Evolutionary conservation across 768 basidiomycete genomes (phyloP).

Genomic region (Boletus rubroflammeus): DNA sequence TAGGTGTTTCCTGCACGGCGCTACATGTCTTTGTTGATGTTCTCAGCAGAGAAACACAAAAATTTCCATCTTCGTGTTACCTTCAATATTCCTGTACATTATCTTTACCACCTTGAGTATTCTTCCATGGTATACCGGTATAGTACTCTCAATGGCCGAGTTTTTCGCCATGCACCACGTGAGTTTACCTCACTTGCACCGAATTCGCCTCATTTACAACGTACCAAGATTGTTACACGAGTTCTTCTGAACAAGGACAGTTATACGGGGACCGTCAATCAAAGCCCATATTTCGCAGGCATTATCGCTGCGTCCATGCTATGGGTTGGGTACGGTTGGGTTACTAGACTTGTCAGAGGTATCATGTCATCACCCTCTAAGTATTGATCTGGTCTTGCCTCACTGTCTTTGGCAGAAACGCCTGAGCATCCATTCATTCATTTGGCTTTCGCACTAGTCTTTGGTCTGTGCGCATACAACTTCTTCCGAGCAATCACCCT

Average conservation of each 20-base stretch:
- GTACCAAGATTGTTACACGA: slow-evolving; percentile 70
- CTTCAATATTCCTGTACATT: slow-evolving; percentile 73
- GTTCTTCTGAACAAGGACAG: slow-evolving; percentile 79
- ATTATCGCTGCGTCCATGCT: slow-evolving; percentile 83
- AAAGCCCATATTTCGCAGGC: slow-evolving; percentile 90
- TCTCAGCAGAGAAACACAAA: slow-evolving; percentile 69
- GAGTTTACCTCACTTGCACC: slow-evolving; percentile 28
- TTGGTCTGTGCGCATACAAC: slow-evolving; percentile 77
- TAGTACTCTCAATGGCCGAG: slow-evolving; percentile 78
- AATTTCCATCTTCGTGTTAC: slow-evolving; percentile 72
- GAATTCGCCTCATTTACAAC: slow-evolving; percentile 9
- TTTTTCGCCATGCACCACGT: slow-evolving; percentile 96
- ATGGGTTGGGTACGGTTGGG: slow-evolving; percentile 86
- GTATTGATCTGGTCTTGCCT: background rate
- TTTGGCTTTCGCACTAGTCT: slow-evolving; percentile 66
- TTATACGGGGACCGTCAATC: slow-evolving; percentile 78
- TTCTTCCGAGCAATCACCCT: slow-evolving; percentile 88
- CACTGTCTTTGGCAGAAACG: slow-evolving; percentile 48
- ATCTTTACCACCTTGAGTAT: slow-evolving; percentile 82
- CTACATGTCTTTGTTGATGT: slow-evolving; percentile 1
- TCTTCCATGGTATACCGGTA: slow-evolving; percentile 86
- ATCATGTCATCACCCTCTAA: slow-evolving; percentile 21
- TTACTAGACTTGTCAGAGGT: slow-evolving; percentile 73
- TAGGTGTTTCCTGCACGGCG: slow-evolving; percentile 30
- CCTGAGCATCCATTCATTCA: slow-evolving; percentile 74